Conservation (phyloP, 192 early-diverging fungal species). For the Allomyces macrogynus region DNA sequence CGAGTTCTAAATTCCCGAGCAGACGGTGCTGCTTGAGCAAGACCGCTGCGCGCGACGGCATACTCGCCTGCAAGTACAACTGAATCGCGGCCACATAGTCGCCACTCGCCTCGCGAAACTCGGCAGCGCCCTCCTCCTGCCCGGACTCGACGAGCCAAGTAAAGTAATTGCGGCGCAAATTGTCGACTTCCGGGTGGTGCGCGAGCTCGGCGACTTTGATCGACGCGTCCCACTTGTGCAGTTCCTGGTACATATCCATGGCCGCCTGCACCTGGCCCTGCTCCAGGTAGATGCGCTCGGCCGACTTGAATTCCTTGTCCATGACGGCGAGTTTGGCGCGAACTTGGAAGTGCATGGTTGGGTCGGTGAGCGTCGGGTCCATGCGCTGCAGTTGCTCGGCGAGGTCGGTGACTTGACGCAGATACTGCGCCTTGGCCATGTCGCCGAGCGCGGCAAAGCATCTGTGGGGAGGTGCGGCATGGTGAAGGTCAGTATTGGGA, state of each 20-base stretch:
- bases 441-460: conserved; percentile 41
- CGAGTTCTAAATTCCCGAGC: conserved; percentile 27
- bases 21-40: conserved; percentile 17
- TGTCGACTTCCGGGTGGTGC: conserved; percentile 37
- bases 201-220: conserved; percentile 43
- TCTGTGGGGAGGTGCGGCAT: conserved; percentile 5
- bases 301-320: conserved; percentile 40
- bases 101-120: conserved; percentile 37
- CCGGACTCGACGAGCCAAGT: conserved; percentile 41
- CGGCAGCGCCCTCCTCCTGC: conserved; percentile 35
- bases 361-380: conserved; percentile 5
- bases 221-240: conserved; percentile 44
- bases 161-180: conserved; percentile 36
- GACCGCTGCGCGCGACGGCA: conserved; percentile 30
- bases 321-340: conserved; percentile 29
- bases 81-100: conserved; percentile 28
- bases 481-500: too few species aligned
- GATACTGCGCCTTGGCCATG: conserved; percentile 24
- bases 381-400: not conserved
- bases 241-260: conserved; percentile 46
- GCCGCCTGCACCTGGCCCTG: conserved; percentile 39
- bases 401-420: conserved; percentile 19
- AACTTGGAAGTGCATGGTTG: conserved; percentile 17
- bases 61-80: conserved; percentile 37
- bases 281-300: conserved; percentile 35